These are phyloP conservation scores for Talinum fruticosum DNA, from an alignment of 148 eudicot species.

Conservation along the genomic window DNA sequence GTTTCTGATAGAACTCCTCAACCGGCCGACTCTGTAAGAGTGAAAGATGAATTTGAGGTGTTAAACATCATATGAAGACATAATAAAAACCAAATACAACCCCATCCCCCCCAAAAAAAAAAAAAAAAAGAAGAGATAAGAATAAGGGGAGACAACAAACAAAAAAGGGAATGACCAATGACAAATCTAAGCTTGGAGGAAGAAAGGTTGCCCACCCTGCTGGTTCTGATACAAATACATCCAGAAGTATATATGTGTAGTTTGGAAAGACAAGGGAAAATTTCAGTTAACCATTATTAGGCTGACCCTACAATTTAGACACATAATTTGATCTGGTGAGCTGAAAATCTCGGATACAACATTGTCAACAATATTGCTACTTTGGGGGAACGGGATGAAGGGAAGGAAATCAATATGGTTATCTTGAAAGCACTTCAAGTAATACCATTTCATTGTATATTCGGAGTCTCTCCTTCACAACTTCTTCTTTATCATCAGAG, in stretches of 20 bases:
- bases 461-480: slow-evolving; percentile 71
- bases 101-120: not conserved
- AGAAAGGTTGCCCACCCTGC: no score
- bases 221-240: no score
- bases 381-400: not conserved
- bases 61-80: not conserved
- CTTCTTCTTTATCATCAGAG: slow-evolving; percentile 79
- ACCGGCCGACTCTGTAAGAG: slow-evolving; percentile 70
- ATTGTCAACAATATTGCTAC: not conserved
- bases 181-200: no score
- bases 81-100: not conserved
- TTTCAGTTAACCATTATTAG: no score
- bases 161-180: no score
- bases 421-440: not conserved
- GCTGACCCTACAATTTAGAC: no score
- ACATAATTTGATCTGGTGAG: no score
- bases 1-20: slow-evolving; percentile 73
- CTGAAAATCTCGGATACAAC: not conserved
- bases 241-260: no score
- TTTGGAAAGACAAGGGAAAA: not conserved
- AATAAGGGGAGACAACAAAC: no score
- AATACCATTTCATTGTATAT: slow-evolving; percentile 79
- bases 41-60: not conserved
- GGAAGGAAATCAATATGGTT: not conserved
- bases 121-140: no score